Percentiles rank a stretch among this genome's conserved stretches.
Conservation (phyloP, 176 grass and related monocot species). For the Rhynchospora breviuscula region DNA sequence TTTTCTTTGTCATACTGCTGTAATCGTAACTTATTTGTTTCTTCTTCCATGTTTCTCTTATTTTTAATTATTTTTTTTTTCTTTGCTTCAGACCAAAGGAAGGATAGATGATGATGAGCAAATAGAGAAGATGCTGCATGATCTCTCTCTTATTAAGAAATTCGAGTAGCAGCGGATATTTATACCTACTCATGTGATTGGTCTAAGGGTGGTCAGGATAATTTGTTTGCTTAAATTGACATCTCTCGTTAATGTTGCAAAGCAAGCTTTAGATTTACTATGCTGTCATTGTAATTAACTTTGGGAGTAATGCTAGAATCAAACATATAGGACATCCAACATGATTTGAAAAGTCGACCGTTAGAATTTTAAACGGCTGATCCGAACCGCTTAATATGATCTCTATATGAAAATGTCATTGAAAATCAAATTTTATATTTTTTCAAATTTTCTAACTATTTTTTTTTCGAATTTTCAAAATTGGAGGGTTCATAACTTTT, state of each 20-base stretch:
- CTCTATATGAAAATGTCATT: too few relatives aligned
- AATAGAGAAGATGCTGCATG: slow-evolving; percentile 60
- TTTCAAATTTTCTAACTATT: too few relatives aligned
- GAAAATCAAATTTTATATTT: too few relatives aligned
- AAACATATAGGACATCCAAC: neutral
- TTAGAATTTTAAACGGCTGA: too few relatives aligned
- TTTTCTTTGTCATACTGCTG: neutral
- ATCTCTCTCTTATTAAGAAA: slow-evolving; percentile 81
- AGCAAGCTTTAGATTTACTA: neutral
- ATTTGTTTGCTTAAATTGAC: neutral
- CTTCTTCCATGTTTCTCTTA: neutral
- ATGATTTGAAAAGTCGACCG: too few relatives aligned
- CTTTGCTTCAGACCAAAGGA: slow-evolving; percentile 34
- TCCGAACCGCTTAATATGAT: too few relatives aligned
- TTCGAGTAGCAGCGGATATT: neutral
- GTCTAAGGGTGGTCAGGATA: neutral
- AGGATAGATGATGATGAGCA: slow-evolving; percentile 40
- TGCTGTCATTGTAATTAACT: neutral
- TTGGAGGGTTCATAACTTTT: too few relatives aligned
- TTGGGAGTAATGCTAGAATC: neutral
- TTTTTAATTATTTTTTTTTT: neutral
- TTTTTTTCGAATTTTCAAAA: too few relatives aligned
- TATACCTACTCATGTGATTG: neutral
- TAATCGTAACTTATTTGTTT: neutral
- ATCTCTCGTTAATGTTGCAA: neutral